Evolutionary conservation across 1,284 basidiomycete species (phyloP), one percentile per base, ranked within the genome.

Genomic region (Vanrija sp.): DNA sequence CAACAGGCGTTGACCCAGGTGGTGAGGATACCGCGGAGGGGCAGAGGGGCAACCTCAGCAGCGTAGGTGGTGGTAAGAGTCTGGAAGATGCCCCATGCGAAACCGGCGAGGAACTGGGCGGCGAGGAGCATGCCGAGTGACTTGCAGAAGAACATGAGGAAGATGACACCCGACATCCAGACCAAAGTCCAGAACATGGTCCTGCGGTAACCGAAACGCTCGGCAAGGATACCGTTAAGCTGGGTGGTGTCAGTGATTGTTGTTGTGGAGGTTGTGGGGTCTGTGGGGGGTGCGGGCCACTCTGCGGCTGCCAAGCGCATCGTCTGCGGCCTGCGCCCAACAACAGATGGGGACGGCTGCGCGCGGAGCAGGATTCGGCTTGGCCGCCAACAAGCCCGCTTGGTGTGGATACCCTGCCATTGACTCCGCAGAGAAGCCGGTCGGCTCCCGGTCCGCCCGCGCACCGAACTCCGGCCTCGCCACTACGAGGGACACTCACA

Each of bases 1-100:
- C 69, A 72, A 51, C 66, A 68, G 38, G 75, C 58, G 63, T 77
- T 77, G 64, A 78, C 75, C 58, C 69, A 78, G 49, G 71, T 71
- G 43, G 76, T 78, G 14, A 48, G 46, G 46, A 28, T 28, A 23
- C 28, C 59, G 46, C 78, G 74, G 8, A 79, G 67, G 6, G 67
- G 62, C 34, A 76, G 67, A 8, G 78, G 78, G 42, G 66, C 68
- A 43, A 79, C 68, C 43, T 79, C 78, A 38, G 77, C 65, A 21
- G 77, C 77, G 64, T 78, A 79, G 0, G 66, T 65, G 9, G 66
- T 65, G 3, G 64, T 51, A 44, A 50, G 43, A 16, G 40, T 34
- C 51, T 67, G 67, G 54, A 66, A 67, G 54, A 68, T 61, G 40
- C 49, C 51, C 64, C 64, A 63, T 26, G 46, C 39, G 38, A 54